phyloP scores from a whole-genome alignment of 2,329 filamentous ascomycete genomes.

The Aspergillus fijiensis region DNA sequence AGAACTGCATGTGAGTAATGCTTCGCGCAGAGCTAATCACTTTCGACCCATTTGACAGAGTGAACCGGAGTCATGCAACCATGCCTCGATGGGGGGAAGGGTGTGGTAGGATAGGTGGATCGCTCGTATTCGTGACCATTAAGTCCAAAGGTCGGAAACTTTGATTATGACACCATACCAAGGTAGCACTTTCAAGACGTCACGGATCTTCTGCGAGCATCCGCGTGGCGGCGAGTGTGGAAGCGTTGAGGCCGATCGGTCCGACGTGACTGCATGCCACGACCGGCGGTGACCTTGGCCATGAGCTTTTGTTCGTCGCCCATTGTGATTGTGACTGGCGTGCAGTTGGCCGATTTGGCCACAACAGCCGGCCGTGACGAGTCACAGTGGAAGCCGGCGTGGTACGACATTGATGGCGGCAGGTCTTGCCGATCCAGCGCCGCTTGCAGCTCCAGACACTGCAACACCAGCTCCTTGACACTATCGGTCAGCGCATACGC shows the following conservation, averaged over 20 bases:
- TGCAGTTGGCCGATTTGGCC: conserved; percentile 31
- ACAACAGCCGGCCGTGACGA: conserved; percentile 27
- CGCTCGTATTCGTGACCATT: not conserved
- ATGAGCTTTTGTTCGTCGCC: conserved; percentile 35
- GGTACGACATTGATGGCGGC: conserved; percentile 21
- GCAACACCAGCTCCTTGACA: conserved; percentile 40
- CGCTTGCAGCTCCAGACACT: conserved; percentile 40
- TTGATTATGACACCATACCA: not conserved
- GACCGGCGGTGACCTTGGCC: conserved; percentile 19
- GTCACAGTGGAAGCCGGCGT: conserved; percentile 20
- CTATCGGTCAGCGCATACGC: conserved; percentile 39
- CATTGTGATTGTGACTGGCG: conserved; percentile 33
- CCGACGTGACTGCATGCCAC: conserved; percentile 20
- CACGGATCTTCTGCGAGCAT: conserved; percentile 24
- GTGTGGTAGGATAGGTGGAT: not conserved
- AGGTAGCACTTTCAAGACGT: conserved; percentile 19
- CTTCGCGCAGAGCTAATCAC: not conserved
- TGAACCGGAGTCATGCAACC: not conserved
- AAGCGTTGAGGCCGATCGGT: conserved; percentile 21
- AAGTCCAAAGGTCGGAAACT: not conserved
- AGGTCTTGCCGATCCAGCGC: conserved; percentile 24
- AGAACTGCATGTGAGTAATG: not conserved
- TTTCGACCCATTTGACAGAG: not conserved
- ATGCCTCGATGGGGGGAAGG: not conserved
- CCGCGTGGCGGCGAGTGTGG: conserved; percentile 20